Conservation (phyloP, 352 stramenopile species). For the Pythium inflatum region DNA sequence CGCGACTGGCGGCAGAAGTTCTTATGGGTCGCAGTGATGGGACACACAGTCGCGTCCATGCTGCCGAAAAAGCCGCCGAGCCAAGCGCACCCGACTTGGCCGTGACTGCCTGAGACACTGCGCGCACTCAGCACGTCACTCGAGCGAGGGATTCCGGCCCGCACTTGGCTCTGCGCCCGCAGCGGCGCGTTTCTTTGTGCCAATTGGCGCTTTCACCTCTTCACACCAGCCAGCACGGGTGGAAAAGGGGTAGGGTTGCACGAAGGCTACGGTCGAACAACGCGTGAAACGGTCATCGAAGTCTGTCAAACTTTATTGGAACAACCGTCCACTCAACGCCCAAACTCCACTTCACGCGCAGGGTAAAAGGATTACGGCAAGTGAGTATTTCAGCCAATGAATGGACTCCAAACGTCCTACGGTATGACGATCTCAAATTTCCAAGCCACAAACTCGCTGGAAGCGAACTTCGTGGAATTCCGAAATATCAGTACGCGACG, state of each 20-base stretch:
- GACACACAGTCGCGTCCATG: slow-evolving; percentile 8
- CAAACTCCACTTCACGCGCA: not conserved
- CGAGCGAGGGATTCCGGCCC: slow-evolving; percentile 7
- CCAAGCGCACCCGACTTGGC: slow-evolving; percentile 8
- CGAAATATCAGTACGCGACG: slow-evolving; percentile 3
- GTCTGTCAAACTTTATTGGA: slow-evolving; percentile 20
- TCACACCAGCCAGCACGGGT: not conserved
- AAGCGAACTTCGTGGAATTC: not conserved
- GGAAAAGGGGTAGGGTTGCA: slow-evolving; percentile 15
- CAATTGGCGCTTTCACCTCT: not conserved
- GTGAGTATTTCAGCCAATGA: slow-evolving; percentile 22
- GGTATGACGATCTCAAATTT: slow-evolving; percentile 23
- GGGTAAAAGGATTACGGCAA: slow-evolving; percentile 20
- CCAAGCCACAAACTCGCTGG: not conserved
- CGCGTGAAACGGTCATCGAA: slow-evolving; percentile 17
- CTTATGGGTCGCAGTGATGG: slow-evolving; percentile 7
- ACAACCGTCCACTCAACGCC: slow-evolving; percentile 10
- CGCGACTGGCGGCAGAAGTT: not conserved
- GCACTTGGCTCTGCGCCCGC: slow-evolving; percentile 24
- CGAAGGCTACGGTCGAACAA: not conserved
- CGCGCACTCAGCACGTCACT: slow-evolving; percentile 18
- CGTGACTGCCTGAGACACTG: slow-evolving; percentile 24
- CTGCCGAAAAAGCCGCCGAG: not conserved
- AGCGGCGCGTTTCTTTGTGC: slow-evolving; percentile 28
- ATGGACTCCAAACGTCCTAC: not conserved